A percentile compares a stretch with the other conserved stretches of the same genome.
Evolutionary conservation across 176 grass and related monocot genomes (phyloP).

Genomic region (Puya raimondii): DNA sequence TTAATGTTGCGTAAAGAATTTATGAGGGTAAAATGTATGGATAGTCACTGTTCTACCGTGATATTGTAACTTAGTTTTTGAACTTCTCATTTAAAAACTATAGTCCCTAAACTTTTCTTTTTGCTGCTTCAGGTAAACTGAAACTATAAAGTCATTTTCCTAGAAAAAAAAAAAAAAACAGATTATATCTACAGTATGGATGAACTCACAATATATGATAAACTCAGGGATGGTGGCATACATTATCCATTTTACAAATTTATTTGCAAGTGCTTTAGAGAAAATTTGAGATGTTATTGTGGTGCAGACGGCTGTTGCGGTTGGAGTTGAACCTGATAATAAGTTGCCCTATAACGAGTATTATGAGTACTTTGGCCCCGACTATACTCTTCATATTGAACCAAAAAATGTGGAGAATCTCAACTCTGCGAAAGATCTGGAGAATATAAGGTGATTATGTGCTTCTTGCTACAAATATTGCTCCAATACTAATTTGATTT

Average conservation of each 20-base stretch:
- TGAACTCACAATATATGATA: too few relatives aligned
- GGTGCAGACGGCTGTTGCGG: constrained; percentile 80
- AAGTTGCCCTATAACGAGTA: constrained; percentile 90
- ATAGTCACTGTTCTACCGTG: too few relatives aligned
- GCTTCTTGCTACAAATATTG: background rate
- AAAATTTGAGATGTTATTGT: background rate
- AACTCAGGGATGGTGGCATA: too few relatives aligned
- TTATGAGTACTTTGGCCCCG: constrained; percentile 83
- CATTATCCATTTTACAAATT: background rate
- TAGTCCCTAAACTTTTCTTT: too few relatives aligned
- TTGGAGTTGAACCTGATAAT: constrained; percentile 86
- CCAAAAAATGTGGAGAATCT: constrained; percentile 58
- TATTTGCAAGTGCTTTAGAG: background rate
- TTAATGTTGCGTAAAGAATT: too few relatives aligned
- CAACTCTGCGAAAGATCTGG: constrained; percentile 58
- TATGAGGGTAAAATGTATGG: too few relatives aligned
- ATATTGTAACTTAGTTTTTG: too few relatives aligned
- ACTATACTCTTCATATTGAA: constrained; percentile 75
- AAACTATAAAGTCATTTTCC: too few relatives aligned
- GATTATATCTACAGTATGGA: too few relatives aligned
- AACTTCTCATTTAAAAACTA: too few relatives aligned
- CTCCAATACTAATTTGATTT: background rate
- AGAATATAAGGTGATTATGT: constrained; percentile 61
- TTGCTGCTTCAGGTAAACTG: too few relatives aligned
- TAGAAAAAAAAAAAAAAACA: too few relatives aligned